Evolutionary conservation across 129 eudicot genomes (phyloP).

Genomic region (Centella asiatica): DNA sequence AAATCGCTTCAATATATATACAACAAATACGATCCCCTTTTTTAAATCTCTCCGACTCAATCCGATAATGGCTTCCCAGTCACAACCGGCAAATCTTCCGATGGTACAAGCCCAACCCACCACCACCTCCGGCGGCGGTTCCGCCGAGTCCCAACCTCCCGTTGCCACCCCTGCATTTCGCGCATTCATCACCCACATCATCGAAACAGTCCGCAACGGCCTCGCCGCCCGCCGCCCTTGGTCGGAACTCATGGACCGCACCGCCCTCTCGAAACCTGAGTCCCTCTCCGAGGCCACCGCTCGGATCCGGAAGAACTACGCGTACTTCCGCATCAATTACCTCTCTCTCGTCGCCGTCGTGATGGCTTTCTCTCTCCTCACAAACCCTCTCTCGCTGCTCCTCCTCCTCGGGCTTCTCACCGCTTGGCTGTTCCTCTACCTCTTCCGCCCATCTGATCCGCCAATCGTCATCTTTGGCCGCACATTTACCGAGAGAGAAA

Average conservation of each 20-base stretch:
- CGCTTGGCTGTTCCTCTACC: conserved; percentile 13
- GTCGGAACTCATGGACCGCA: conserved; percentile 48
- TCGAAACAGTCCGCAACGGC: conserved; percentile 26
- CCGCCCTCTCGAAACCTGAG: conserved; percentile 59
- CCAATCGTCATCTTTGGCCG: conserved; percentile 36
- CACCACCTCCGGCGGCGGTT: conserved; percentile 9
- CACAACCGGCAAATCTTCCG: conserved; percentile 25
- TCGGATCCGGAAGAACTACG: conserved; percentile 47
- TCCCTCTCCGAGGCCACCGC: conserved; percentile 43
- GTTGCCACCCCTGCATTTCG: conserved; percentile 30
- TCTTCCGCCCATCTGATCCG: conserved; percentile 36
- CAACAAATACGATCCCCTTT: background rate
- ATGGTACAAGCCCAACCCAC: conserved; percentile 19
- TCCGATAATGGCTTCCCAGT: conserved; percentile 21
- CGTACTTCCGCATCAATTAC: conserved; percentile 52
- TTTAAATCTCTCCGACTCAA: background rate
- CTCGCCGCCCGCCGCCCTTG: conserved; percentile 53
- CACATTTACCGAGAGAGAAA: conserved; percentile 30
- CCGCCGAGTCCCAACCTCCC: background rate
- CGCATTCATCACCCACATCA: conserved; percentile 25
- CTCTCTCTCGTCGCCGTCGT: conserved; percentile 27
- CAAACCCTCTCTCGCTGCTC: conserved; percentile 47
- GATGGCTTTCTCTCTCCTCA: conserved; percentile 38
- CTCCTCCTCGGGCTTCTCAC: conserved; percentile 26
- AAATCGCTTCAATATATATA: background rate